Conservation (phyloP, 257 asterid genomes). For the Scutellaria barbata region DNA sequence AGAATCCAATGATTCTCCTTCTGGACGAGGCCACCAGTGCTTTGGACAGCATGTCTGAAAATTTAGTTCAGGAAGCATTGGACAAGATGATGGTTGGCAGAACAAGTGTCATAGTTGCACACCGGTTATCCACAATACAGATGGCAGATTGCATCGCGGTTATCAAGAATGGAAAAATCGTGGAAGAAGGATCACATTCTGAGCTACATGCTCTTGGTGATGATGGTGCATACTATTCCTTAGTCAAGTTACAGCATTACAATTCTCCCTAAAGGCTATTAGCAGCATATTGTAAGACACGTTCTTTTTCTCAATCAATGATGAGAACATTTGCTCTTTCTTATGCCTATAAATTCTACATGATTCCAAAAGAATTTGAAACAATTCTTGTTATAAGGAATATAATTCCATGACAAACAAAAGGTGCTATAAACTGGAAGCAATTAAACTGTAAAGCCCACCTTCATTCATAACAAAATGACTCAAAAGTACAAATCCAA, state of each 20-base stretch:
- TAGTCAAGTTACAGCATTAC: constrained; percentile 48
- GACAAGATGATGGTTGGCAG: constrained; percentile 58
- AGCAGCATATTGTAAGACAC: background rate
- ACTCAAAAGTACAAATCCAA: constrained; percentile 20
- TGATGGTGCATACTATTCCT: constrained; percentile 46
- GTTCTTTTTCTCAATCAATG: background rate
- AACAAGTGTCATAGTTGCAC: constrained; percentile 57
- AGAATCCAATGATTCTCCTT: constrained; percentile 53
- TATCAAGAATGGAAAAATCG: constrained; percentile 49
- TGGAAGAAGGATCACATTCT: constrained; percentile 52
- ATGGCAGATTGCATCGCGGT: constrained; percentile 50
- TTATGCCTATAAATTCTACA: background rate
- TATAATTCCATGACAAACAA: background rate
- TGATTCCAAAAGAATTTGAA: background rate
- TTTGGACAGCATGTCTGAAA: constrained; percentile 51
- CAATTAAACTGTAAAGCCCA: constrained; percentile 21
- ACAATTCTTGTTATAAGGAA: background rate
- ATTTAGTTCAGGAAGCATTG: constrained; percentile 58
- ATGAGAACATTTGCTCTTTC: constrained; percentile 9
- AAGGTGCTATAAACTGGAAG: constrained; percentile 37
- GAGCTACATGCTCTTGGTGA: constrained; percentile 50
- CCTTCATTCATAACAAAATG: constrained; percentile 20
- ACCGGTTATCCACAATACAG: constrained; percentile 56
- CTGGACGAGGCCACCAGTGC: constrained; percentile 67
- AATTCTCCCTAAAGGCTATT: constrained; percentile 24